Evolutionary conservation across 495 filamentous ascomycete genomes (phyloP).

Genomic region (Gamarada debralockiae): DNA sequence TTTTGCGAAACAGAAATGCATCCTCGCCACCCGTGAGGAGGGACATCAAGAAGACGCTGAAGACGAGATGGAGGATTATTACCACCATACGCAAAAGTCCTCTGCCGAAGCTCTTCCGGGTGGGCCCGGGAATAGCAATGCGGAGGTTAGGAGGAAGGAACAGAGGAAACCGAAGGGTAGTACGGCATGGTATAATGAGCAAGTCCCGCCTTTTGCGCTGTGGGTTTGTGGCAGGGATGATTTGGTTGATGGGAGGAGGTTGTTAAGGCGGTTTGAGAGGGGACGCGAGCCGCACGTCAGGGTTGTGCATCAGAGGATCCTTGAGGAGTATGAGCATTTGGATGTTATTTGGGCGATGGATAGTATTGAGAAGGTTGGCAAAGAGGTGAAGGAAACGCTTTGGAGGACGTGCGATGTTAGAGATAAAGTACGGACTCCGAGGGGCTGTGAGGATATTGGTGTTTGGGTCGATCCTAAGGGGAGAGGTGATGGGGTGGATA

Average conservation of each 20-base stretch:
- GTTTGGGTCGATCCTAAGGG: slow-evolving; percentile 7
- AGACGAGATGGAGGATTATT: slow-evolving; percentile 37
- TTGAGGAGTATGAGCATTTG: slow-evolving; percentile 91
- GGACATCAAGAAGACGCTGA: slow-evolving; percentile 59
- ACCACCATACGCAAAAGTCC: not conserved
- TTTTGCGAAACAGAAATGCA: slow-evolving; percentile 89
- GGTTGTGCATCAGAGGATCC: slow-evolving; percentile 76
- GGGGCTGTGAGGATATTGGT: slow-evolving; percentile 50
- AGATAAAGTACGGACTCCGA: slow-evolving; percentile 55
- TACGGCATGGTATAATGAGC: slow-evolving; percentile 76
- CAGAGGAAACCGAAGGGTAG: slow-evolving; percentile 33
- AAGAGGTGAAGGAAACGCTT: slow-evolving; percentile 75
- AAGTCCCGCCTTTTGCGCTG: slow-evolving; percentile 79
- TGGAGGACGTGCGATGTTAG: slow-evolving; percentile 67
- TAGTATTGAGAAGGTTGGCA: slow-evolving; percentile 75
- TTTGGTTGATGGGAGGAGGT: slow-evolving; percentile 75
- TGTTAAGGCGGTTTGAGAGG: slow-evolving; percentile 70
- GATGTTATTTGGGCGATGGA: slow-evolving; percentile 98
- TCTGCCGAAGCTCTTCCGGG: not conserved
- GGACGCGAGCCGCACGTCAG: slow-evolving; percentile 79
- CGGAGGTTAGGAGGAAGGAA: slow-evolving; percentile 11
- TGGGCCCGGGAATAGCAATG: slow-evolving; percentile 9
- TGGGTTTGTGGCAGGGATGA: slow-evolving; percentile 83
- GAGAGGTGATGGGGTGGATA: not conserved
- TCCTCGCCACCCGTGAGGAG: slow-evolving; percentile 74